Evolutionary conservation across 352 stramenopile species (phyloP), one percentile per base, ranked within the genome.

Genomic region (Globisporangium okanoganense): DNA sequence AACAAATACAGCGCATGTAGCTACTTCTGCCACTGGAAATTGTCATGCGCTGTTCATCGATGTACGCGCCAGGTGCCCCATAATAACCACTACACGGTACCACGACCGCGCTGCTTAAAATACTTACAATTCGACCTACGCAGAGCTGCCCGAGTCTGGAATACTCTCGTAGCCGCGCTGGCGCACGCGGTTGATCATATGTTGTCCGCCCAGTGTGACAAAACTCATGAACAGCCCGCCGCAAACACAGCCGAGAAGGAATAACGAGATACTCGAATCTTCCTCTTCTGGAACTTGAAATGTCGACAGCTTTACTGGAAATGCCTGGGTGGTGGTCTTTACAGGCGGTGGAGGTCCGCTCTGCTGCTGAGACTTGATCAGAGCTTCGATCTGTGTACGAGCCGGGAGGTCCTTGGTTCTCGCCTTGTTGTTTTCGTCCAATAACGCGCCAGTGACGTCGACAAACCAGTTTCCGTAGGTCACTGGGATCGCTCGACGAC

Each of bases 381-480:
- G 41, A 38, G 68, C 54, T 45, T 86, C 71, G 9, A 92, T 63
- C 44, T 72, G 38, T 2, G 71, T 74, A 45, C 82, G 80, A 0
- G 69, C 63, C 2, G 78, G 82, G n/a, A 90, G n/a, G 41, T 92
- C 82, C n/a, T 76, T 66, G 2, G 82, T 88, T 35, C 71, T 71
- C 33, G 67, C 65, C 6, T 43, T 56, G 55, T 85, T 90, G 16
- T 40, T 55, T 6, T 73, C 61, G 43, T 79, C 67, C 18, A 79
- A 64, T 38, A 90, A 53, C 13, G 68, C 60, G 0, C 62, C 35
- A 1, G 82, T 92, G 1, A 84, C 66, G 25, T 92, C 78, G 14
- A 88, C 66, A 56, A 77, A 82, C 82, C 82, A 90, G 61, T 82
- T 64, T 2, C 79, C 82, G 27, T 77, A 83, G 10, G 79, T 87